Base-by-base conservation (phyloP, 164 flowering plant genomes). In the Magnolia officinalis region DNA sequence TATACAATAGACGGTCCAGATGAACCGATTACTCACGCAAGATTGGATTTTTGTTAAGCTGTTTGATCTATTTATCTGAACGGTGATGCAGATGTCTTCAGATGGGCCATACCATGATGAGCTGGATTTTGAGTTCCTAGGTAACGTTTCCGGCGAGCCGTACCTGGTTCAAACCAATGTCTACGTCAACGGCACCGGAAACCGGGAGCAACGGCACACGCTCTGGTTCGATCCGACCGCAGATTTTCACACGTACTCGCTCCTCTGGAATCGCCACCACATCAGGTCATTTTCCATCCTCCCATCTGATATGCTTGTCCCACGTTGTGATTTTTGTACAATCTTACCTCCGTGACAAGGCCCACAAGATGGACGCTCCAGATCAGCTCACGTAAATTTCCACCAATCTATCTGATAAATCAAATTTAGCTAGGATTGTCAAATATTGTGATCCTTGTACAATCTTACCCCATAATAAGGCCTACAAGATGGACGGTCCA, bases 151-250 rank as follows among this genome's bases (percentile, higher is more conserved):
- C 9, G 89, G 89, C 18, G 83, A 86, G 21, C 86, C 89, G 4
- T 86, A 86, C 76, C 81, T 86, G 0, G 85, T 86, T 24, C 89
- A 86, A 69, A 85, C 89, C 24, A 86, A 85, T n/a, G 69, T 86
- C 8, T 85, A 82, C 76, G 74, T 79, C 26, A 86, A 86, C 31
- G 89, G 87, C 65, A 72, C 78, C 14, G 87, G 86, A 45, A 78
- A 85, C 50, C 72, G 87, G 50, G 89, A 86, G 77, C 85, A 85
- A 72, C 81, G 89, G 63, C 83, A 79, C 65, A 58, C 67, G 13
- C 84, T 86, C 8, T 86, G 89, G 89, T 86, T 86, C 70, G 86
- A 86, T 67, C 89, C 89, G 7, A 78, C 86, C 1, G 24, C 63
- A 24, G 87, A 78, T 69, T 85, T 85, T 20, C 89, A 86, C 49